Evolutionary conservation across 1,284 basidiomycete genomes (phyloP).

Genomic region (Ceratobasidium sp.): DNA sequence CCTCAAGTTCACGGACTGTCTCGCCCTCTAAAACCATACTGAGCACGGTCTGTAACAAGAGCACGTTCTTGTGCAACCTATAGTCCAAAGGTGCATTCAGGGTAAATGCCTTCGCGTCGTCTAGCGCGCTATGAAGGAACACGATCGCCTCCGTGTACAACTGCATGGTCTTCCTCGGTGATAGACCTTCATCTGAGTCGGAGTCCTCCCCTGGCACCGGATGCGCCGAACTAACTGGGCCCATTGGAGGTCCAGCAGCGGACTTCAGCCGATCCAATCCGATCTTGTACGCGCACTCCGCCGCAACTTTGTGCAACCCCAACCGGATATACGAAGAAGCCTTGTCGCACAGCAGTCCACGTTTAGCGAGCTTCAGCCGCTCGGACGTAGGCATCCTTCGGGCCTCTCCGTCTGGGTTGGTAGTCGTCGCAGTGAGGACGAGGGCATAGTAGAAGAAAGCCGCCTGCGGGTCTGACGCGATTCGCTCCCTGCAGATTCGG

Average conservation of each 20-base stretch:
- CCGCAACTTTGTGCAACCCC: constrained; percentile 38
- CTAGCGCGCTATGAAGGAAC: constrained; percentile 23
- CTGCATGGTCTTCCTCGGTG: constrained; percentile 12
- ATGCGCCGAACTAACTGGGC: background rate
- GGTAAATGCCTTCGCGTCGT: constrained; percentile 17
- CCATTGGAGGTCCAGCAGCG: constrained; percentile 33
- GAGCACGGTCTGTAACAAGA: constrained; percentile 59
- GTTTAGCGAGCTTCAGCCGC: constrained; percentile 38
- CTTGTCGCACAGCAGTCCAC: constrained; percentile 23
- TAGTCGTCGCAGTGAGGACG: constrained; percentile 17
- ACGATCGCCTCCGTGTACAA: constrained; percentile 33
- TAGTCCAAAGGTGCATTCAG: constrained; percentile 30
- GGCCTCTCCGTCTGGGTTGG: background rate
- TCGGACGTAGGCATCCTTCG: constrained; percentile 34
- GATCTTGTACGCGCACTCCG: constrained; percentile 35
- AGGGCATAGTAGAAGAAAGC: constrained; percentile 33
- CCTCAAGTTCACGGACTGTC: constrained; percentile 11
- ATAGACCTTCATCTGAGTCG: constrained; percentile 20
- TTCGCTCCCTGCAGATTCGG: constrained; percentile 29
- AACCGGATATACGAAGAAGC: constrained; percentile 19
- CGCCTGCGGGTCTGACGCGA: constrained; percentile 26
- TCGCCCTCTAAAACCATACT: constrained; percentile 54
- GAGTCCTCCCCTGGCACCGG: background rate
- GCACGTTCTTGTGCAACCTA: constrained; percentile 42
- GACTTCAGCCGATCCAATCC: constrained; percentile 19